phyloP scores from a whole-genome alignment of 148 eudicot species.

The Pouteria glomerata region DNA sequence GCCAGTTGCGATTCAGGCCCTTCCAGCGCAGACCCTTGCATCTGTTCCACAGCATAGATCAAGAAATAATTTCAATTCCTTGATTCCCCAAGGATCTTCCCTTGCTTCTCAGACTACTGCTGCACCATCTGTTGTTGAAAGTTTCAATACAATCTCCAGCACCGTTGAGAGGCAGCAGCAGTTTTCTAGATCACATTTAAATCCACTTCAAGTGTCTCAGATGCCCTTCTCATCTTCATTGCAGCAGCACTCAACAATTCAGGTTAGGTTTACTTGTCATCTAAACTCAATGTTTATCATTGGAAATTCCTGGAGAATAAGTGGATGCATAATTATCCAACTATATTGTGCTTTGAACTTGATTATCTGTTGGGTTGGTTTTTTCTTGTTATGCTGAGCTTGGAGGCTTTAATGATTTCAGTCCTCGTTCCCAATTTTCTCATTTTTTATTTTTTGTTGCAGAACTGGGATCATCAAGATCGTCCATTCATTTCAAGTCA shows the following conservation, averaged over 20 bases:
- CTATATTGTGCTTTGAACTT: background rate
- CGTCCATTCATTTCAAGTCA: constrained; percentile 15
- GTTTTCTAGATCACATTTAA: constrained; percentile 13
- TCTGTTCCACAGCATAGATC: constrained; percentile 26
- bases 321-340: background rate
- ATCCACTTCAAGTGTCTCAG: constrained; percentile 22
- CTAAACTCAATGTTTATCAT: background rate
- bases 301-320: background rate
- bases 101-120: constrained; percentile 28
- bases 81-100: constrained; percentile 23
- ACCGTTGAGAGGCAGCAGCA: constrained; percentile 34
- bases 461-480: constrained; percentile 17
- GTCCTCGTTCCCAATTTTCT: too few relatives aligned
- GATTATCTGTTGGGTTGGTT: background rate
- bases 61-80: constrained; percentile 20
- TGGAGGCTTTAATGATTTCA: too few relatives aligned
- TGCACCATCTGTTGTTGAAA: constrained; percentile 11
- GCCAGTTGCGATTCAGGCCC: constrained; percentile 56
- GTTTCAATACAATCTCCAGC: constrained; percentile 4
- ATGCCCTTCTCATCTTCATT: constrained; percentile 22
- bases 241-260: constrained; percentile 27
- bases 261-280: constrained; percentile 23
- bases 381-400: background rate
- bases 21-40: constrained; percentile 41
- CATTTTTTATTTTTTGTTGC: constrained; percentile 11